phyloP scores from a whole-genome alignment of 2,329 filamentous ascomycete genomes.

The Capronia coronata region DNA sequence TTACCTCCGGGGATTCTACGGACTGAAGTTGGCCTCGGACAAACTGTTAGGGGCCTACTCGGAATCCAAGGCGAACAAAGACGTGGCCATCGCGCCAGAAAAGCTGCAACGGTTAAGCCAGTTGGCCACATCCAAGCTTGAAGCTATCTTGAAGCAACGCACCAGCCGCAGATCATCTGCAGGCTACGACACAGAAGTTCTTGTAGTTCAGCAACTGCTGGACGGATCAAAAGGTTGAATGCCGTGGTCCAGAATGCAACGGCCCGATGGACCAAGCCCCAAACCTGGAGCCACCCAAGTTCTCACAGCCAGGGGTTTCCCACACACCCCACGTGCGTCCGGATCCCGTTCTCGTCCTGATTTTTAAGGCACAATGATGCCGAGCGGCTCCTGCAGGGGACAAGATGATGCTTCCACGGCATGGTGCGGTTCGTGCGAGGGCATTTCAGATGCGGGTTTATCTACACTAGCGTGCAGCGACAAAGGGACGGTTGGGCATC shows the following conservation, averaged over 20 bases:
- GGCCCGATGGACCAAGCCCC: not conserved
- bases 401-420: conserved; percentile 3
- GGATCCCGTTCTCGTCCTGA: not conserved
- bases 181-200: conserved; percentile 36
- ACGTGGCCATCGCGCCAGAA: conserved; percentile 14
- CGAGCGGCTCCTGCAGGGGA: conserved; percentile 17
- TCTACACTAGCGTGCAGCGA: conserved; percentile 16
- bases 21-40: conserved; percentile 55
- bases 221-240: conserved; percentile 28
- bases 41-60: conserved; percentile 20
- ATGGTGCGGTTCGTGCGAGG: conserved; percentile 18
- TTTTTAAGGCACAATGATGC: not conserved
- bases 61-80: conserved; percentile 10
- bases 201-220: conserved; percentile 39
- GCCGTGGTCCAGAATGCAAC: not conserved
- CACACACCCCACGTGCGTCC: conserved; percentile 14
- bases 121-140: conserved; percentile 36
- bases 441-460: conserved; percentile 19
- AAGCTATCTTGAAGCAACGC: conserved; percentile 35
- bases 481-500: conserved; percentile 21
- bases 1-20: conserved; percentile 88
- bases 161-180: conserved; percentile 31
- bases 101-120: conserved; percentile 32
- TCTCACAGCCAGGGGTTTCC: no score
- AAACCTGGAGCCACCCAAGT: not conserved